Evolutionary conservation across 2,329 filamentous ascomycete genomes (phyloP).

Genomic region (Fusarium equiseti): DNA sequence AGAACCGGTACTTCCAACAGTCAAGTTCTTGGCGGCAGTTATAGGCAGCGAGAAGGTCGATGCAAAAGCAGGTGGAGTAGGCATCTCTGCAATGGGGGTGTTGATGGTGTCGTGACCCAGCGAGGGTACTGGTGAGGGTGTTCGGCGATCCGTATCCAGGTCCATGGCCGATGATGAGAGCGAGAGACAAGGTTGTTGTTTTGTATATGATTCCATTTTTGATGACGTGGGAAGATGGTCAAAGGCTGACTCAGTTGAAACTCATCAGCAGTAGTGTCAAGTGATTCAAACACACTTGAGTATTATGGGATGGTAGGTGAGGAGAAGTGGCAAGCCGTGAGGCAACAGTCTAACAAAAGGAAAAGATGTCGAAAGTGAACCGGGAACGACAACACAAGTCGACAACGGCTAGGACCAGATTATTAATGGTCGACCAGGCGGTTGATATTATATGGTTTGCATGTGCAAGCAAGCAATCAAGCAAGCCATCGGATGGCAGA

Average conservation of each 20-base stretch:
- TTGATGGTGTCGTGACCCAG: conserved; percentile 33
- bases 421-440: conserved; percentile 3
- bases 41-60: conserved; percentile 29
- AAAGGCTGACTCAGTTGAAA: conserved; percentile 4
- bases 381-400: conserved; percentile 14
- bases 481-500: conserved; percentile 18
- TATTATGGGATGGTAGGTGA: conserved; percentile 7
- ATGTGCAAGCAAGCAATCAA: conserved; percentile 16
- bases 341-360: conserved; percentile 37
- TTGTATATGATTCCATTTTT: conserved; percentile 34
- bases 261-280: conserved; percentile 4
- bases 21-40: conserved; percentile 19
- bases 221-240: background rate
- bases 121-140: conserved; percentile 37
- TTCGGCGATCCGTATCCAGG: conserved; percentile 31
- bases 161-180: conserved; percentile 39
- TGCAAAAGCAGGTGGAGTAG: conserved; percentile 32
- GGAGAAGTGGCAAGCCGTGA: conserved; percentile 20
- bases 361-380: conserved; percentile 6
- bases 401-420: conserved; percentile 9
- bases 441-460: conserved; percentile 21
- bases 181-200: conserved; percentile 20
- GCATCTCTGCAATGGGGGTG: conserved; percentile 36
- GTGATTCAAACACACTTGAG: conserved; percentile 1
- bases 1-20: conserved; percentile 7